Base-by-base conservation (phyloP, 768 basidiomycete species). In the Tricholoma furcatifolium region DNA sequence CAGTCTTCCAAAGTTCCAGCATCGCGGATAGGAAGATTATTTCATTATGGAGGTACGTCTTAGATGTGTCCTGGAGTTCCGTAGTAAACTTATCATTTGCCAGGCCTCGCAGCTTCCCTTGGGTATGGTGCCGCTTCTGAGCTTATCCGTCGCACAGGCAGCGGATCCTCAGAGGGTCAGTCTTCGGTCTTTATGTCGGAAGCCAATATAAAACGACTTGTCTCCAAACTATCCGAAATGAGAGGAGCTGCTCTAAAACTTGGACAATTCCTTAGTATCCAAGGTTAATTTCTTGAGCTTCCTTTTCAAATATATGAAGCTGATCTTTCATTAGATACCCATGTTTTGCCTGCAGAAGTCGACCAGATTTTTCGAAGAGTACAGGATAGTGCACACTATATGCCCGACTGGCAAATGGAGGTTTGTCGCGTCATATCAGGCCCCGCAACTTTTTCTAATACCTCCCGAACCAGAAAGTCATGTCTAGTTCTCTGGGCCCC, bases 391-490 rank as follows among this genome's bases (percentile, higher is more conserved):
- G 96, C 96, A 1, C 93, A 99, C 68, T 98, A 98, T 66, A 99
- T 99, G 96, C 96, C 96, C 0, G 88, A 96, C 60, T 95, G 90
- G 89, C 96, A 99, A 66, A 89, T 98, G 85, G 90, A 95, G 82
- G 95, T 92, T 14, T 17, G 70, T 64, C 3, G 6, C 9, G 38
- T 36, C 14, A 20, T 50, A 30, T 53, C 42, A 9, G 35, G 36
- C 5, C 21, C 17, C 24, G 23, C 43, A 12, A n/a, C 34, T 2
- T 21, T 41, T 51, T 46, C 36, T 56, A 15, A 38, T 23, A 43
- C 38, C 40, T 39, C 54, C 4, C 36, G 23, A 46, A 23, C 36
- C 58, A 83, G 80, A 62, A 83, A 88, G 93, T 93, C 27, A 78
- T 99, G 70, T 65, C 62, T 1, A 62, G 74, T n/a, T 81, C 93